Evolutionary conservation across 495 filamentous ascomycete genomes (phyloP), one percentile per base, ranked within the genome.

Genomic region (Glarea lozoyensis): DNA sequence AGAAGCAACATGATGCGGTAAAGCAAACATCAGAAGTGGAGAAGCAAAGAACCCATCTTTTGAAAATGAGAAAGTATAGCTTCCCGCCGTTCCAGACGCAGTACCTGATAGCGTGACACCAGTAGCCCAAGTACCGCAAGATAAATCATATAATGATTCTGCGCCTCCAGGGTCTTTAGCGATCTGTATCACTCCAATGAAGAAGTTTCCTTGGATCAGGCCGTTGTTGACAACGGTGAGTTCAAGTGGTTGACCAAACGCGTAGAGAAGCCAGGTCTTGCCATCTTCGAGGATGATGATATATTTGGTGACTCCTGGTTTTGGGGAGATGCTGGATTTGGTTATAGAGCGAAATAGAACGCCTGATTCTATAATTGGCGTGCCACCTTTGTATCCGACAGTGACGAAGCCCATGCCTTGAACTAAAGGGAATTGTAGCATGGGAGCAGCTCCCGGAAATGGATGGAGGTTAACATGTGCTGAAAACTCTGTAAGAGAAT

Each of bases 381-480:
- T 75, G 3, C 78, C 65, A 23, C 73, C 71, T 32, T 68, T 71
- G 60, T 90, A 97, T n/a, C 83, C 43, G 2, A 69, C 90, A 3
- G 88, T 94, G 10, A 93, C 72, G 48, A 87, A 90, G 0, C 76
- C 88, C 80, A 90, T 89, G 2, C 92, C 92, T 58, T 96, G 90
- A 1, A 94, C 79, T 5, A 95, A 57, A 0, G 89, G 89, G 52
- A 95, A 84, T 0, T 78, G 79, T 24, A 97, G 68, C 1, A 60
- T 46, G 2, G 79, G 65, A 0, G 60, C 50, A 1, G 75, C 74
- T 11, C 71, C 71, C 11, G 56, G 48, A 24, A 70, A 62, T 2
- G 72, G 64, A 23, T 69, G 66, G 10, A 97, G 60, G 23, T 83
- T 80, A 27, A 85, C 75, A 45, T 83, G 78, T 10, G 70, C 82